Base-by-base conservation (phyloP, 2,329 filamentous ascomycete species). In the Ophiostoma sp. region DNA sequence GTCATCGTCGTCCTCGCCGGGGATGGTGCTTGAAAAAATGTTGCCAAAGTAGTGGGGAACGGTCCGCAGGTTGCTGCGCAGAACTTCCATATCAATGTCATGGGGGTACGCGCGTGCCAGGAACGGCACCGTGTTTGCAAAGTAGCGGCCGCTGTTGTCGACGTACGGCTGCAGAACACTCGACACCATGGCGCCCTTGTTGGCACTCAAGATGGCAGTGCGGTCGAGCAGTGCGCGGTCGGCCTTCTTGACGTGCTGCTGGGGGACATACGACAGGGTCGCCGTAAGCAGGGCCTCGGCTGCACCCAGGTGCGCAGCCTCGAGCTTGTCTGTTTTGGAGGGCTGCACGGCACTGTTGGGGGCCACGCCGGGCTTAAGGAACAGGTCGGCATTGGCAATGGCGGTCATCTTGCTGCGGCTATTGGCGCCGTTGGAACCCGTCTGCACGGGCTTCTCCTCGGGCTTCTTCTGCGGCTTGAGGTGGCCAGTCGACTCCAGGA, bases 141-240 rank as follows among this genome's bases (percentile, higher is more conserved):
- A 86, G 68, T 87, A 85, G 73, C 87, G 83, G 60, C 89, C 86
- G 76, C 88, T 84, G 76, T 86, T 82, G 76, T 88, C 82, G 73
- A 87, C 81, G 78, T 89, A 87, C 0, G 93, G 92, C 78, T 95
- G 93, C 71, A 97, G 81, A 15, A 96, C 88, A 77, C 92, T 94
- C 6, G 93, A 88, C 13, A 95, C 76, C 85, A 97, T 91, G 60
- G 91, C 90, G 41, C 89, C 83, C 76, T 88, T 89, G 77, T 89
- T 84, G 71, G 85, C 83, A 5, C 84, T 86, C 31, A 97, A 80
- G 70, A 97, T 90, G 27, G 92, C 90, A 2, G 91, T 92, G 73
- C 91, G 90, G 76, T 97, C 93, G 73, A 97, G 83, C 67, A 92
- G 87, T 13, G 89, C 86, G 68, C 94, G 89, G 27, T 92, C 77